A percentile compares a stretch with the other conserved stretches of the same genome.
These are phyloP conservation scores for Cyclotella cryptica DNA, from an alignment of 108 stramenopile genomes.

Conservation along the genomic window DNA sequence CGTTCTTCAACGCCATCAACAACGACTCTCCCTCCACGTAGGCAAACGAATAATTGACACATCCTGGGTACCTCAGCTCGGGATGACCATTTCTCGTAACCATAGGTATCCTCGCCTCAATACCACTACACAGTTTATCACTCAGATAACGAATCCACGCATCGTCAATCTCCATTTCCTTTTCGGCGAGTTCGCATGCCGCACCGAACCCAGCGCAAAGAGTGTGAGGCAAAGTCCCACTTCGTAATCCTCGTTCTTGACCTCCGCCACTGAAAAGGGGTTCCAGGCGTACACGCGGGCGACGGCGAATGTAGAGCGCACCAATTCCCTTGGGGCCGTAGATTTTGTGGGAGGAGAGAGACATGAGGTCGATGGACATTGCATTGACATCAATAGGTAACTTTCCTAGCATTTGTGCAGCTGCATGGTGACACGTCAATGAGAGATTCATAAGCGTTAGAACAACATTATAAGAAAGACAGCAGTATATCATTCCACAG, in stretches of 20 bases:
- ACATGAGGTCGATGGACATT: slow-evolving; percentile 95
- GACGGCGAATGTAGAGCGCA: slow-evolving; percentile 94
- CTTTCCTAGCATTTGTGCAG: slow-evolving; percentile 98
- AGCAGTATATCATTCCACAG: too few species aligned
- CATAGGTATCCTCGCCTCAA: slow-evolving; percentile 86
- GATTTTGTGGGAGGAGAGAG: slow-evolving; percentile 96
- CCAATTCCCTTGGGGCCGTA: slow-evolving; percentile 99
- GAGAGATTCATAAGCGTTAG: neutral
- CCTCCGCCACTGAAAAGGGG: slow-evolving; percentile 97
- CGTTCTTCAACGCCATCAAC: slow-evolving; percentile 98
- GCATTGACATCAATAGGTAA: slow-evolving; percentile 96
- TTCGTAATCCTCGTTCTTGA: slow-evolving; percentile 96
- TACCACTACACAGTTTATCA: slow-evolving; percentile 83
- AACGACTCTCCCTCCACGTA: slow-evolving; percentile 99
- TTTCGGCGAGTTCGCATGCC: slow-evolving; percentile 88
- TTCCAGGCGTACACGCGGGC: slow-evolving; percentile 97
- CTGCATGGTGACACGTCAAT: slow-evolving; percentile 16
- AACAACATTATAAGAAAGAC: too few species aligned
- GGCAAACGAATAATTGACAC: slow-evolving; percentile 98
- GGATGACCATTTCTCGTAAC: slow-evolving; percentile 95
- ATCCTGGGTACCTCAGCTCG: slow-evolving; percentile 90
- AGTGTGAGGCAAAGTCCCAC: slow-evolving; percentile 89
- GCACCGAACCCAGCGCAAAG: slow-evolving; percentile 95
- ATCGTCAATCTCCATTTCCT: slow-evolving; percentile 89
- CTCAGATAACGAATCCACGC: slow-evolving; percentile 80